Evolutionary conservation across 805 yeast genomes (phyloP), one percentile per base, ranked within the genome.

Genomic region (Pichia cephalocereana): DNA sequence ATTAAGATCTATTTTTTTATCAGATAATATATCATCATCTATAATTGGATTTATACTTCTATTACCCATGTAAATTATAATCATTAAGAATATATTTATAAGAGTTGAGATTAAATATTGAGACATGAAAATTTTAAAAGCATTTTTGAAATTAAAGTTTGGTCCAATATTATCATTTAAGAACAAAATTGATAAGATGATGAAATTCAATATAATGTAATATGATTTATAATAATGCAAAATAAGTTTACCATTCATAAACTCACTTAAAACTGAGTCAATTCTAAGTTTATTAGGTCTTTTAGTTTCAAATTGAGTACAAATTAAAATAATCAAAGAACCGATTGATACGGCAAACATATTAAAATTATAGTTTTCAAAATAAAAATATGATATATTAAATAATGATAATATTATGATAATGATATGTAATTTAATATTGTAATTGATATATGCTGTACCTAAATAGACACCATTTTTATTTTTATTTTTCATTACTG

Each of bases 291-390:
- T 43, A 36, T 37, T 51, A 11, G 47, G 26, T 11, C 45, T 48
- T 3, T 53, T 50, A 4, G 53, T 52, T 39, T 65, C 66, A 38
- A 62, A 45, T 48, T 65, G 69, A 38, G 67, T 62, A 18, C 62
- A 48, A 4, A 60, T 42, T 19, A 64, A 47, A 5, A 65, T 57
- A 18, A 58, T 5, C 38, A 65, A 37, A 0, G 68, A 65, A 0
- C 69, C 66, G 23, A 62, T 38, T 30, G 64, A 51, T 9, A 67
- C 53, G 30, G 63, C 50, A 27, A 64, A 38, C 66, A 67, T 57
- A 41, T 56, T 61, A 34, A 60, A 52, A 44, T 60, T 63, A 50
- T 58, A 52, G 18, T 48, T 46, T 4, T 54, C 57, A 31, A 54
- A 47, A 8, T 50, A 47, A 26, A 31, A 47, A 38, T 43, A 50